Base-by-base conservation (phyloP, 306 rosid genomes). In the Calophaca sinica region DNA sequence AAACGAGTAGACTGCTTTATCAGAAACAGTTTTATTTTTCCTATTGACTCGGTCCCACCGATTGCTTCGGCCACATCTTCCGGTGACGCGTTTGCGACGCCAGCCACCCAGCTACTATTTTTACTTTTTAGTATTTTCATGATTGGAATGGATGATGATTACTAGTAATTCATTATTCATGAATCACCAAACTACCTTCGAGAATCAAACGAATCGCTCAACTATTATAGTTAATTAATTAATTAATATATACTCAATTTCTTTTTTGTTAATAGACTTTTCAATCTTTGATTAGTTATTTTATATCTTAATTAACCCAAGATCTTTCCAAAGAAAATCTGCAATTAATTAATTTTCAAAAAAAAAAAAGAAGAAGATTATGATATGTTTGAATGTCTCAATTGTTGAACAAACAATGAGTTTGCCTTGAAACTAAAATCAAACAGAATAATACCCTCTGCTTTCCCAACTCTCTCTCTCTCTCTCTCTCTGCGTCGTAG, bases 41-140 rank as follows among this genome's bases (percentile, higher is more conserved):
- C 44, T 20, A 41, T 79, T 83, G 89, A 88, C 92, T 86, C 13
- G 71, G 84, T 83, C 85, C 62, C 72, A 60, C 73, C 72, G 64
- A 59, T 77, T 10, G 32, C 32, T 69, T 70, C 38, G 48, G 6
- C 54, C 82, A 51, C 70, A 28, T 68, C 75, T 53, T 46, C n/a
- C 62, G 81, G 72, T 70, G 61, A 84, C 82, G 89, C 79, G 80
- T 72, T n/a, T 39, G 26, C 35, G 51, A 75, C 8, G 44, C 6
- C 15, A 33, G 3, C 9, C 54, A 66, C 48, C 45, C 45, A 42
- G 5, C 48, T 5, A 54, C 78, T 72, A 75, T 48, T 35, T 63
- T 78, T 73, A n/a, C n/a, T n/a, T n/a, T n/a, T n/a, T n/a, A n/a
- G n/a, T n/a, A n/a, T n/a, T 20, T 31, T 3, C 1, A 45, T 45